Percentiles rank a stretch among this genome's conserved stretches.
Conservation (phyloP, 495 filamentous ascomycete species). For the Viridothelium virens region DNA sequence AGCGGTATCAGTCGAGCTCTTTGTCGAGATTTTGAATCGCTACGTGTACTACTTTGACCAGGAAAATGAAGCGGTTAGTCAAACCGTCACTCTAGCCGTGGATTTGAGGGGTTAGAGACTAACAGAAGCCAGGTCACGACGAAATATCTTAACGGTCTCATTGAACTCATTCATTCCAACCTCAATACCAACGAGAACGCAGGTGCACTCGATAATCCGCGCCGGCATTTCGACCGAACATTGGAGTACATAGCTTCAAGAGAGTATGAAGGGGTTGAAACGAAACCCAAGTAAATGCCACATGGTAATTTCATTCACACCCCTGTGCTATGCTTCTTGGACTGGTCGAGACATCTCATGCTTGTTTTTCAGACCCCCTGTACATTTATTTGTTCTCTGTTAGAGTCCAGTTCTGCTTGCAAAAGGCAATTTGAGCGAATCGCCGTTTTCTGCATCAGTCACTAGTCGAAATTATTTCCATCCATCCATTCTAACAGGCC, state of each 20-base stretch:
- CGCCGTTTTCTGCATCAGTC: background rate
- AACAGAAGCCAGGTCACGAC: slow-evolving; percentile 62
- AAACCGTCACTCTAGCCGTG: background rate
- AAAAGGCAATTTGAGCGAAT: background rate
- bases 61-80: slow-evolving; percentile 84
- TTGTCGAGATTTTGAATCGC: slow-evolving; percentile 94
- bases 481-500: background rate
- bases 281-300: slow-evolving; percentile 54
- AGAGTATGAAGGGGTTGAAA: slow-evolving; percentile 86
- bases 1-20: slow-evolving; percentile 93
- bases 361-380: background rate
- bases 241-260: slow-evolving; percentile 84
- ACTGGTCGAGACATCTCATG: background rate
- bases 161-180: slow-evolving; percentile 96
- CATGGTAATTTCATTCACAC: background rate
- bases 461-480: background rate
- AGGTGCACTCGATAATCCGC: slow-evolving; percentile 71
- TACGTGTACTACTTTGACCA: slow-evolving; percentile 99
- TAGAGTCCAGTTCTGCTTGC: slow-evolving; percentile 1
- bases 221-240: slow-evolving; percentile 86
- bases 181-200: slow-evolving; percentile 78
- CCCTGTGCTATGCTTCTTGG: background rate
- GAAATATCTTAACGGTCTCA: slow-evolving; percentile 95
- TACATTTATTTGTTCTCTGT: background rate
- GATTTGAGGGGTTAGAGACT: slow-evolving; percentile 2